Conservation (phyloP, 108 stramenopile species). For the Cylindrotheca fusiformis region DNA sequence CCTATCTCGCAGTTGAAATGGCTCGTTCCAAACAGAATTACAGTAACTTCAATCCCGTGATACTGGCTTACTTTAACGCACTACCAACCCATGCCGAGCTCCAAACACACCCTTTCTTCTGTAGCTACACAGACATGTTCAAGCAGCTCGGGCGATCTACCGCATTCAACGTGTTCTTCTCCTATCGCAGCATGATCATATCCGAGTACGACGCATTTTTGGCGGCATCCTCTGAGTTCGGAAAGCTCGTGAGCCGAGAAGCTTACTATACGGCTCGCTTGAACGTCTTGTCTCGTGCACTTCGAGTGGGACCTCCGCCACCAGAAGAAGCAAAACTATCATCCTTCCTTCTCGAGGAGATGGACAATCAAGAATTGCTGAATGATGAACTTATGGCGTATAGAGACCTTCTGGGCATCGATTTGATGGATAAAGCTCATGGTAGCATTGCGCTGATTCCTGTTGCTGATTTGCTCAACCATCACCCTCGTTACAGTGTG, state of each 20-base stretch:
- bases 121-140: constrained; percentile 25
- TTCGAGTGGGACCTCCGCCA: constrained; percentile 21
- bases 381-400: constrained; percentile 50
- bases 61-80: constrained; percentile 25
- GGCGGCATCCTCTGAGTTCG: constrained; percentile 40
- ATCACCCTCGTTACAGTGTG: constrained; percentile 72
- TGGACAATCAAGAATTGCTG: constrained; percentile 23
- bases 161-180: constrained; percentile 38
- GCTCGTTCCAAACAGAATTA: constrained; percentile 7
- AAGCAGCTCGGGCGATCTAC: constrained; percentile 39
- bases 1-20: constrained; percentile 37
- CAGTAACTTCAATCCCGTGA: constrained; percentile 14
- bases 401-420: constrained; percentile 32
- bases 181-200: constrained; percentile 54
- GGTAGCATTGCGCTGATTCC: constrained; percentile 65
- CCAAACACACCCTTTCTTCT: constrained; percentile 55
- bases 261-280: constrained; percentile 63
- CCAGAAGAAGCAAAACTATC: constrained; percentile 34
- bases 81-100: constrained; percentile 49
- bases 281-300: constrained; percentile 66
- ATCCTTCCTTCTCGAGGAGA: constrained; percentile 23
- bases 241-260: constrained; percentile 29
- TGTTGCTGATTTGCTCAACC: constrained; percentile 79
- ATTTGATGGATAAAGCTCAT: constrained; percentile 39
- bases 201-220: constrained; percentile 63